Evolutionary conservation across 2,329 filamentous ascomycete genomes (phyloP), one percentile per base, ranked within the genome.

Genomic region (Alternaria rosae): DNA sequence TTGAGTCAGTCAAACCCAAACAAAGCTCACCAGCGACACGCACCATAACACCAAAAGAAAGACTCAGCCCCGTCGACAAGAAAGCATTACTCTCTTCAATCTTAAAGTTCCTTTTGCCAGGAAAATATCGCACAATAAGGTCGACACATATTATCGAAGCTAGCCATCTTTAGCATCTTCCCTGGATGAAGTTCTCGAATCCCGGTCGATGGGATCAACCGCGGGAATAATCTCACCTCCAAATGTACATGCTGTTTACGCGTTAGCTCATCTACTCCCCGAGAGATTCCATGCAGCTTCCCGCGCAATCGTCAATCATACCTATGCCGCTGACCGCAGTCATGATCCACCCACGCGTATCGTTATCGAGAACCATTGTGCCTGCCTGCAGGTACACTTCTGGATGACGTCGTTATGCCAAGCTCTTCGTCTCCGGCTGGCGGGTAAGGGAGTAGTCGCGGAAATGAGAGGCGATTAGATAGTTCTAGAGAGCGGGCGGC

Each of bases 31-130:
- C 32, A 23, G 17, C 25, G 26, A 57, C 23, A 76, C 87, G 68
- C 79, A 97, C 94, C 93, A 99, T 97, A 47, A 98, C 94, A 44
- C 95, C 94, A 70, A 97, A 97, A 77, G 93, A 97, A 67, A 99
- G 82, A 79, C 94, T 97, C 63, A 98, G 82, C 0, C 94, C 97
- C 21, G 89, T 89, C 1, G 94, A 94, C 5, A 97, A 85, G 77
- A 99, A 99, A 21, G 85, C 85, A 82, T 92, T 94, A 81, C 92
- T 97, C 65, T 97, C 91, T 75, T 96, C 89, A 69, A 99, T 96
- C 70, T 89, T 88, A 78, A 98, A 99, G 76, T 89, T 85, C 71
- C 85, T 88, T 79, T 91, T 89, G 54, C 90, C 87, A 4, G 92
- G 91, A 52, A 97, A 83, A 54, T 86, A 84, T 59, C 89, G 89